A percentile compares a stretch with the other conserved stretches of the same genome.
phyloP scores from a whole-genome alignment of 768 basidiomycete genomes.

The Ramaria sp. region DNA sequence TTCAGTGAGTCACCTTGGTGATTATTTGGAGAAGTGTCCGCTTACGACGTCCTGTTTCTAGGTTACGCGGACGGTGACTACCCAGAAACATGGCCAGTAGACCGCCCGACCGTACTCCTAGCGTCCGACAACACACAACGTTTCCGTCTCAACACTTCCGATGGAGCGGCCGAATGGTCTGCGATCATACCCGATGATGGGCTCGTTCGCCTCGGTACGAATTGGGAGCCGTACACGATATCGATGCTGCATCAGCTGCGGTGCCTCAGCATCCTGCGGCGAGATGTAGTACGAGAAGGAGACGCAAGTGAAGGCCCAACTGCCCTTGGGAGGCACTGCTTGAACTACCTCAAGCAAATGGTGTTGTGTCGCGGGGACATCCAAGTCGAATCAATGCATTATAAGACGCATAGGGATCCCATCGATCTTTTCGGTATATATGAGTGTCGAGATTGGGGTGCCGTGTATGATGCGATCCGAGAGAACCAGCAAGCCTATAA shows the following conservation, averaged over 20 bases:
- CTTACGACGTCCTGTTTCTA: not conserved
- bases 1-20: not conserved
- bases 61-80: not conserved
- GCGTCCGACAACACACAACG: not conserved
- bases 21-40: not conserved
- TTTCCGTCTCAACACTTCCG: not conserved
- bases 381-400: slow-evolving; percentile 16
- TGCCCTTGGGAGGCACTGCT: slow-evolving; percentile 20
- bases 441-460: slow-evolving; percentile 12
- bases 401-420: slow-evolving; percentile 2
- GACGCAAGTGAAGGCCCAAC: not conserved
- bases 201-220: slow-evolving; percentile 11
- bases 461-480: slow-evolving; percentile 9
- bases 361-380: slow-evolving; percentile 26
- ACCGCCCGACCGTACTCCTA: not conserved
- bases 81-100: not conserved
- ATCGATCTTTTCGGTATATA: slow-evolving; percentile 7
- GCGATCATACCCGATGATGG: not conserved
- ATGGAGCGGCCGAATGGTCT: not conserved
- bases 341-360: slow-evolving; percentile 32
- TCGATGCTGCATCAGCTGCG: slow-evolving; percentile 31
- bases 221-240: slow-evolving; percentile 22
- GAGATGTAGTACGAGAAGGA: slow-evolving; percentile 11
- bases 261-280: slow-evolving; percentile 29
- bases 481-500: slow-evolving; percentile 9